Evolutionary conservation across 306 rosid species (phyloP).

Genomic region (Canavalia ensiformis): DNA sequence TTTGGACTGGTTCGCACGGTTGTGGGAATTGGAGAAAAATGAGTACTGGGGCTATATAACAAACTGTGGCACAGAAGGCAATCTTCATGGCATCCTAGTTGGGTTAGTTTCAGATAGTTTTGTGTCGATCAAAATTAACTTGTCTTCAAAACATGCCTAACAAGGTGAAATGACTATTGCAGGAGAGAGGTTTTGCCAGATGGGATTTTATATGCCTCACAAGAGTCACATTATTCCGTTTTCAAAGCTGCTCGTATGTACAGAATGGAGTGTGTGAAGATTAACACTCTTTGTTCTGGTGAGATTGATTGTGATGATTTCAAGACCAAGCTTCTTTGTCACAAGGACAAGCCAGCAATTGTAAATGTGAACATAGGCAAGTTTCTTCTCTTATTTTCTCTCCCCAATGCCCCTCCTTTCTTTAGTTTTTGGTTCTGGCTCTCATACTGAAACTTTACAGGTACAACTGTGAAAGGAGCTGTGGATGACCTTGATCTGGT

Average conservation of each 20-base stretch:
- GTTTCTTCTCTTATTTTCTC: neutral
- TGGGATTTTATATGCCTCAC: conserved; percentile 29
- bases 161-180: neutral
- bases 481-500: conserved; percentile 28
- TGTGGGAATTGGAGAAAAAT: conserved; percentile 31
- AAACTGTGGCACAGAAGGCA: conserved; percentile 35
- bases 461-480: conserved; percentile 33
- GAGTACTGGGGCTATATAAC: conserved; percentile 37
- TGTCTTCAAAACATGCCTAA: too few relatives aligned
- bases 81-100: conserved; percentile 31
- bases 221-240: conserved; percentile 28
- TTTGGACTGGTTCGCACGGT: conserved; percentile 25
- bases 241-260: conserved; percentile 31
- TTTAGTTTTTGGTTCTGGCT: neutral
- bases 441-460: neutral
- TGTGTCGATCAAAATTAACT: neutral
- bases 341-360: conserved; percentile 28
- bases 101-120: conserved; percentile 17
- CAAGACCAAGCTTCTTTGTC: conserved; percentile 32
- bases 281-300: conserved; percentile 30
- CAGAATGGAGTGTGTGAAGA: conserved; percentile 34
- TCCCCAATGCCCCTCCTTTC: neutral
- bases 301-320: conserved; percentile 30
- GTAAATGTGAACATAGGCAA: conserved; percentile 28
- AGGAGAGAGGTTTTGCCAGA: conserved; percentile 32